Evolutionary conservation across 2,329 filamentous ascomycete genomes (phyloP), one percentile per base, ranked within the genome.

Genomic region (Aaosphaeria arxii): DNA sequence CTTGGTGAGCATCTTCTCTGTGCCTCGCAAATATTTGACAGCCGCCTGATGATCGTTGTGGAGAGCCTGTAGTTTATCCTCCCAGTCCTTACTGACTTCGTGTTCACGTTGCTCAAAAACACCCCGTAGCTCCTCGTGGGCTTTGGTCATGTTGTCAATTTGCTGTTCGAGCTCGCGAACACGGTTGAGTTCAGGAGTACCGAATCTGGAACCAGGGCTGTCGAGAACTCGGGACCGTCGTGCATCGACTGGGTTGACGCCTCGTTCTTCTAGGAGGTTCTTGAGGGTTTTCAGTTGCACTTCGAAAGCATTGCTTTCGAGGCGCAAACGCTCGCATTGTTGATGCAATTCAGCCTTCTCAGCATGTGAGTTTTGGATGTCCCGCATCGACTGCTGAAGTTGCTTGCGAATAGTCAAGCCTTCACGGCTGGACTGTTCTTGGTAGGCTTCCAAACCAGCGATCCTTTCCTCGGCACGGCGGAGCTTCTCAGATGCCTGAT

Each of bases 21-120:
- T 97, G 49, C 94, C 94, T 72, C 96, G 95, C 58, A 99, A 89
- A 64, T 99, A 99, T 71, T 96, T 94, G 43, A 97, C 91, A 11
- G 94, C 92, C 39, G 94, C 96, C 71, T 96, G 91, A 68, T 99
- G 96, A 69, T 99, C 94, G 66, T 91, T 95, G 72, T 97, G 91
- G 31, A 99, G 83, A 66, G 96, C 91, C 50, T 89, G 83, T 45
- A 99, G 80, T 71, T 96, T 96, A 68, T 96, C 91, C 53, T 91
- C 88, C 74, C 95, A 97, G 42, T 88, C 83, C 47, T 84, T 81
- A 67, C 95, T 92, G n/a, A 90, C 87, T 63, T 95, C 89, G 58
- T 94, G 87, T 51, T 89, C 85, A 46, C 92, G 88, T 33, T 82
- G 77, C 52, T 94, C 89, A 55, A 91, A 90, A 4, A 80, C 80